Conservation (phyloP, 1,284 basidiomycete species). For the Ustilago lituana region DNA sequence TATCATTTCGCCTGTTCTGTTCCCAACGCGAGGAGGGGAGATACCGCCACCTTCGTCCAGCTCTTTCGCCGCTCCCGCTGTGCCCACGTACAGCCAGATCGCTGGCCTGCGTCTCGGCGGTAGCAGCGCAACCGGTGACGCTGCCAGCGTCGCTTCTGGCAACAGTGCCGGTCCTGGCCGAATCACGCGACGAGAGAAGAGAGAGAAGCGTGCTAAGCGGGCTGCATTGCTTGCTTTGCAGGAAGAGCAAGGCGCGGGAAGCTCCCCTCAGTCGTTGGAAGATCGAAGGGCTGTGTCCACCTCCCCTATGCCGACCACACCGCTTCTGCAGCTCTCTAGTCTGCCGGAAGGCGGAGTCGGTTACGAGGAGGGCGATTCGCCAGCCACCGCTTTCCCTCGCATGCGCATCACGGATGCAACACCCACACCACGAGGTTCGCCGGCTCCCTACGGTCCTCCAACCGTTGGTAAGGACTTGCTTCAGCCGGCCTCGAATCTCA, state of each 20-base stretch:
- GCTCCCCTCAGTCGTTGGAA: conserved; percentile 12
- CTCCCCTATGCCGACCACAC: conserved; percentile 36
- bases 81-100: conserved; percentile 35
- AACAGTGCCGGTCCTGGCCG: conserved; percentile 47
- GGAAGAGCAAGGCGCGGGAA: conserved; percentile 17
- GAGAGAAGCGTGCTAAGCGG: conserved; percentile 50
- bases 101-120: conserved; percentile 28
- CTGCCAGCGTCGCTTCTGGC: conserved; percentile 36
- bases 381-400: conserved; percentile 51
- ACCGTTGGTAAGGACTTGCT: conserved; percentile 36
- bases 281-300: conserved; percentile 18
- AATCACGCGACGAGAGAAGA: conserved; percentile 58
- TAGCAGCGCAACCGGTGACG: conserved; percentile 22
- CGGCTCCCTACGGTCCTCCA: conserved; percentile 32
- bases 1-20: conserved; percentile 58
- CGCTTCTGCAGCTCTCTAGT: conserved; percentile 25
- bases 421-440: conserved; percentile 54
- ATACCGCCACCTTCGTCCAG: conserved; percentile 40
- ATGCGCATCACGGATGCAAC: conserved; percentile 60
- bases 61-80: conserved; percentile 9
- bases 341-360: conserved; percentile 15
- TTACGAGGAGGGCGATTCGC: conserved; percentile 45
- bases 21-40: conserved; percentile 49
- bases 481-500: conserved; percentile 18
- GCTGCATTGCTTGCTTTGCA: conserved; percentile 36